phyloP scores from a whole-genome alignment of 257 asterid species.

The Nicotiana sylvestris region DNA sequence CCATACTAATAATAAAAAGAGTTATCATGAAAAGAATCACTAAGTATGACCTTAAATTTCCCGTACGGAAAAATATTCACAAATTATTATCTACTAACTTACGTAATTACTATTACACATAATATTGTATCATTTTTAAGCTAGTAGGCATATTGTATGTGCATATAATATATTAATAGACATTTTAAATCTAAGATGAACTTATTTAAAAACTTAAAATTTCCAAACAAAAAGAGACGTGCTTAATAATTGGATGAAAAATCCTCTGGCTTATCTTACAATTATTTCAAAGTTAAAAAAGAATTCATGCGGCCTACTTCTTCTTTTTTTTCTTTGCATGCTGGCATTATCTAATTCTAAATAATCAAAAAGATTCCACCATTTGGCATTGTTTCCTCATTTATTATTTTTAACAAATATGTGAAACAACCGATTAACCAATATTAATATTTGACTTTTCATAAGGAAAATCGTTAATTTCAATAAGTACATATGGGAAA shows the following conservation, averaged over 20 bases:
- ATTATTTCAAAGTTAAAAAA: no score
- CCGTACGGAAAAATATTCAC: not conserved
- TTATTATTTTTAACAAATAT: not conserved
- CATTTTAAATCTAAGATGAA: not conserved
- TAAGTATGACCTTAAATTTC: not conserved
- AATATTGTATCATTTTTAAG: not conserved
- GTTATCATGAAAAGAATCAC: no score
- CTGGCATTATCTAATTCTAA: not conserved
- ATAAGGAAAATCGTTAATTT: not conserved
- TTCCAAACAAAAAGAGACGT: not conserved
- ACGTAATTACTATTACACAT: no score
- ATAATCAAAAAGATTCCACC: not conserved
- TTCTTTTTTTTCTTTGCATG: no score
- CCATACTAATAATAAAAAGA: no score
- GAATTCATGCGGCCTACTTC: no score
- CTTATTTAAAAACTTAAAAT: not conserved
- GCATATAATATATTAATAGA: not conserved
- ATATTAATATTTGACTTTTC: no score
- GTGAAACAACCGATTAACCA: not conserved
- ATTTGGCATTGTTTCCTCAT: not conserved
- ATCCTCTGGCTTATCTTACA: not conserved
- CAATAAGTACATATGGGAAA: not conserved
- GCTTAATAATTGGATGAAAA: not conserved
- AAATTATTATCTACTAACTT: not conserved
- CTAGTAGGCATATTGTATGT: not conserved